Evolutionary conservation across 768 basidiomycete genomes (phyloP), one percentile per base, ranked within the genome.

Genomic region (Lactarius psammicola): DNA sequence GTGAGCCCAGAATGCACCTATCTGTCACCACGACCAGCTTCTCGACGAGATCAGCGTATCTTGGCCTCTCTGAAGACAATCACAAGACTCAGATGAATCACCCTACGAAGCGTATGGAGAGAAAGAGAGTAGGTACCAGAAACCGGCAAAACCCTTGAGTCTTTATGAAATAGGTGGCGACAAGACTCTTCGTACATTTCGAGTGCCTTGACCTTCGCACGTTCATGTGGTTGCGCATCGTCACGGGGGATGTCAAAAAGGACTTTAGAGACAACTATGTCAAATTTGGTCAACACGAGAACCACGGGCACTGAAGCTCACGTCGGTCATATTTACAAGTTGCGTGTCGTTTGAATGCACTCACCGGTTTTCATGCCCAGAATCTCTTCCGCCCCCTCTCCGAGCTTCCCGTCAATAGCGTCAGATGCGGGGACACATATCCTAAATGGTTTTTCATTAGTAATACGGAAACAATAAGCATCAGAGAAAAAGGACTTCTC

Each of bases 231-330:
- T 3, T 26, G 62, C 13, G 26, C n/a, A 13, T 34, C 17, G 33
- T 26, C 54, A 23, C 49, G 34, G 8, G 34, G 18, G 28, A 20
- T 11, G n/a, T 53, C 34, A 20, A n/a, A 31, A 18, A 28, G 4
- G 3, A 36, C 31, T n/a, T 30, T 4, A 1, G 40, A 38, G 51
- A 59, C 23, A 15, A 28, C 51, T 40, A 34, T 0, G 26, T 65
- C 64, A 56, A 55, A 60, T 54, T 65, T 65, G 2, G 64, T 60
- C 13, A 65, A 46, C 2, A 42, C 53, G 26, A 65, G 40, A 36
- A 65, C 4, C 6, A 65, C 42, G 3, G 64, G 58, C 26, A 65
- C 64, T 65, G 20, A 28, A 10, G 5, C 2, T 40, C 7, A 13
- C 8, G 42, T 60, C 18, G 10, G 18, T 30, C 13, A 20, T 40